Percentiles rank a stretch among this genome's conserved stretches.
These are phyloP conservation scores for Vigna radiata DNA, from an alignment of 306 rosid genomes.

Conservation along the genomic window DNA sequence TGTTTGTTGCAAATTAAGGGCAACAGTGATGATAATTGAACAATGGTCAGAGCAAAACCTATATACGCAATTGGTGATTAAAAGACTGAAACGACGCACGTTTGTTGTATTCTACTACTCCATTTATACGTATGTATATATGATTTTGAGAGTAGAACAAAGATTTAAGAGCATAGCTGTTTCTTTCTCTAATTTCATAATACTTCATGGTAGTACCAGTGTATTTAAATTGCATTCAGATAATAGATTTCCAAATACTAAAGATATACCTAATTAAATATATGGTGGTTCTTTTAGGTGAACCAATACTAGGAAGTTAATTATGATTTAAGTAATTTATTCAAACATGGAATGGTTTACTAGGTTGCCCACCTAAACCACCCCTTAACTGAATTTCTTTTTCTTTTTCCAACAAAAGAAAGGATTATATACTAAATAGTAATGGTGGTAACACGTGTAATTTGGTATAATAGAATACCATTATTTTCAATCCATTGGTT, in stretches of 20 bases:
- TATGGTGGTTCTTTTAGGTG: conserved; percentile 20
- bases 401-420: too few species aligned
- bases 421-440: too few species aligned
- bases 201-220: not conserved
- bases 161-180: not conserved
- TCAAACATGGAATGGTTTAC: conserved; percentile 18
- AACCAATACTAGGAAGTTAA: not conserved
- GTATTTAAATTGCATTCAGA: too few species aligned
- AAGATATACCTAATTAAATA: not conserved
- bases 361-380: not conserved
- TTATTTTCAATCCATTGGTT: too few species aligned
- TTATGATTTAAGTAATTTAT: conserved; percentile 9
- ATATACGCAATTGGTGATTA: not conserved
- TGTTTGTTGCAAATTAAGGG: not conserved
- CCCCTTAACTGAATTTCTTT: too few species aligned
- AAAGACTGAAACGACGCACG: too few species aligned
- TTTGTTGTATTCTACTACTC: not conserved
- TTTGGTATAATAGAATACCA: too few species aligned
- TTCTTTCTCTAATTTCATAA: not conserved
- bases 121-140: not conserved
- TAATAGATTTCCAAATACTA: too few species aligned
- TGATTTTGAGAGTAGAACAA: not conserved
- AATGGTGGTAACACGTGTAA: too few species aligned
- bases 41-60: not conserved
- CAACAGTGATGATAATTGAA: not conserved